Evolutionary conservation across 2,329 filamentous ascomycete genomes (phyloP).

Genomic region (Neofusicoccum parvum): DNA sequence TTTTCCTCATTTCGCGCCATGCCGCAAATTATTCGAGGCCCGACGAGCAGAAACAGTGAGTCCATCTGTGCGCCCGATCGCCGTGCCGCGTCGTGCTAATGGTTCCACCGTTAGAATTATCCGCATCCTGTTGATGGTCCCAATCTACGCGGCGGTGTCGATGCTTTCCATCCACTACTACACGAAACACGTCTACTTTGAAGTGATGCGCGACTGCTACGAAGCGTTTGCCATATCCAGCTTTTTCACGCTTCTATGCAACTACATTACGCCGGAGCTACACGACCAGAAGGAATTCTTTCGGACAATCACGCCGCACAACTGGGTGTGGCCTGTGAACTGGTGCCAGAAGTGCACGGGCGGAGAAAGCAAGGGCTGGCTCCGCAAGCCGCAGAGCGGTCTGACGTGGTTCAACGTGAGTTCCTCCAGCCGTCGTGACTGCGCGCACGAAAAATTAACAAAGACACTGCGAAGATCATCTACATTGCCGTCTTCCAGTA

Average conservation of each 20-base stretch:
- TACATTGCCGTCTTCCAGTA: constrained; percentile 86
- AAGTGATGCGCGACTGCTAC: constrained; percentile 81
- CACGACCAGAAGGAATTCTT: constrained; percentile 85
- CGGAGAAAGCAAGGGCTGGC: constrained; percentile 64
- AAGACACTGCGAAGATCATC: constrained; percentile 56
- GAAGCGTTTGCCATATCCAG: constrained; percentile 86
- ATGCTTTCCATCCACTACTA: constrained; percentile 76
- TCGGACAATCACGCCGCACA: constrained; percentile 64
- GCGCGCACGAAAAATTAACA: constrained; percentile 25
- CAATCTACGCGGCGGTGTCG: constrained; percentile 74
- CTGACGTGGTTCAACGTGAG: constrained; percentile 84
- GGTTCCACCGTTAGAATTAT: constrained; percentile 65
- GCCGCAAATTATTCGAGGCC: constrained; percentile 62
- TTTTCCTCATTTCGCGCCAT: constrained; percentile 59
- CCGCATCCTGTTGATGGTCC: constrained; percentile 85
- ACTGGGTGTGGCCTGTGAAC: constrained; percentile 74
- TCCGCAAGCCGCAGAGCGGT: constrained; percentile 74
- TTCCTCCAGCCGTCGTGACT: constrained; percentile 15
- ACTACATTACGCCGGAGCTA: constrained; percentile 75
- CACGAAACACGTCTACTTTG: constrained; percentile 76
- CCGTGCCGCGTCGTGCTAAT: neutral
- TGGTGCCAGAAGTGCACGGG: constrained; percentile 73
- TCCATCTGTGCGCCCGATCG: constrained; percentile 24
- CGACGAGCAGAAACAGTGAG: constrained; percentile 61
- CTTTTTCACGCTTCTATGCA: constrained; percentile 81